phyloP scores from a whole-genome alignment of 768 basidiomycete genomes.

The Sporobolomyces roseus region DNA sequence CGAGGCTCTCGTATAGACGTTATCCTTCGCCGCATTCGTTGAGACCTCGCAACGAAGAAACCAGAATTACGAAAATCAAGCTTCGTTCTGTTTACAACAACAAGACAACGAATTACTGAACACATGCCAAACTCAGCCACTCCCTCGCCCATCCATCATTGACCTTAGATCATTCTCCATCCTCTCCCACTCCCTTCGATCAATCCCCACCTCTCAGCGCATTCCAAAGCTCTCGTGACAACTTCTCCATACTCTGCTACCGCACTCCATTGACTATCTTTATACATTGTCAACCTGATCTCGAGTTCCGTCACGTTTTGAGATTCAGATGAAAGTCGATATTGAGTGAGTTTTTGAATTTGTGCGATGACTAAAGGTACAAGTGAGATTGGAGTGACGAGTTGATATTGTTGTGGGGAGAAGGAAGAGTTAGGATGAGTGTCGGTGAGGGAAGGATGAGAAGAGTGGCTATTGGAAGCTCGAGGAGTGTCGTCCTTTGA shows the following conservation, averaged over 20 bases:
- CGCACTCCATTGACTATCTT: conserved; percentile 1
- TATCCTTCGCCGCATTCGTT: too few relatives aligned
- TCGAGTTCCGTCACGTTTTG: conserved; percentile 1
- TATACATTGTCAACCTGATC: neutral
- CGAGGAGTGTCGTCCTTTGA: conserved; percentile 8
- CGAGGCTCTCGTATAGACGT: too few relatives aligned
- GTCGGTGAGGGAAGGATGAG: neutral
- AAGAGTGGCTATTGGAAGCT: neutral
- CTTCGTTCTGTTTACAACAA: too few relatives aligned
- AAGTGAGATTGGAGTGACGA: conserved; percentile 10
- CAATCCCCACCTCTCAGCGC: neutral
- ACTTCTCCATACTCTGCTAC: conserved; percentile 13
- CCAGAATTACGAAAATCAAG: too few relatives aligned
- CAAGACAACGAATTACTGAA: too few relatives aligned
- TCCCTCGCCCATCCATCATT: too few relatives aligned
- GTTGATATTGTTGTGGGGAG: neutral
- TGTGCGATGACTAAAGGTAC: conserved; percentile 2
- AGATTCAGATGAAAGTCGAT: neutral
- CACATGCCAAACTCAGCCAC: too few relatives aligned
- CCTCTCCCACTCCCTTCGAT: neutral
- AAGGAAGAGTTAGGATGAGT: neutral
- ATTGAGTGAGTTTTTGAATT: neutral
- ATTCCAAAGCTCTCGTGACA: neutral
- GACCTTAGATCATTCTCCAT: too few relatives aligned
- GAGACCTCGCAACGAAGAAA: too few relatives aligned